These are phyloP conservation scores for Chenopodium berlandieri DNA, from an alignment of 148 eudicot genomes.

Conservation along the genomic window DNA sequence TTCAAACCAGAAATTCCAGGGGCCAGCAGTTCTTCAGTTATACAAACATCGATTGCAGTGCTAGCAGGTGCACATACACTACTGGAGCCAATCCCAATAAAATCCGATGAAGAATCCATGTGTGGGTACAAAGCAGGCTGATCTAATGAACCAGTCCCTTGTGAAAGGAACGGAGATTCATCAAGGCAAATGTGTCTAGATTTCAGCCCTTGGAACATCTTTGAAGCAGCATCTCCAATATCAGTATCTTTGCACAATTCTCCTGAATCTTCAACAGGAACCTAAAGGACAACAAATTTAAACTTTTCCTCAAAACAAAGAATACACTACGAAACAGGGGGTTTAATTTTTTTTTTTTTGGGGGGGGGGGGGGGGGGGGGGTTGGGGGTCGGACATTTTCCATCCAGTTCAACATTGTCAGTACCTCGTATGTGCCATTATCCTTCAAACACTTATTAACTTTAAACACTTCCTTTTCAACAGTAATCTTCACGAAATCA, in stretches of 20 bases:
- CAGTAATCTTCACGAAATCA: slow-evolving; percentile 36
- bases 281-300: slow-evolving; percentile 39
- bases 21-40: slow-evolving; percentile 30
- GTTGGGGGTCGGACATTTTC: neutral
- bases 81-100: slow-evolving; percentile 26
- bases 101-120: slow-evolving; percentile 13
- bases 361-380: neutral
- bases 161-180: slow-evolving; percentile 12
- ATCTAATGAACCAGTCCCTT: slow-evolving; percentile 2
- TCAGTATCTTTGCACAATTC: slow-evolving; percentile 21
- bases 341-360: neutral
- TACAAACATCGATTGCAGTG: slow-evolving; percentile 14
- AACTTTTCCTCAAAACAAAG: neutral
- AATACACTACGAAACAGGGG: neutral
- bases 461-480: slow-evolving; percentile 54
- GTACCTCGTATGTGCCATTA: slow-evolving; percentile 51
- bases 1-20: slow-evolving; percentile 19
- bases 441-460: slow-evolving; percentile 27
- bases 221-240: slow-evolving; percentile 16
- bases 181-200: slow-evolving; percentile 16
- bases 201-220: neutral
- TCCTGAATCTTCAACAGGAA: slow-evolving; percentile 26
- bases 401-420: neutral
- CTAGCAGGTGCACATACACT: slow-evolving; percentile 25
- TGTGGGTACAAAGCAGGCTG: slow-evolving; percentile 7